Evolutionary conservation across 179 eudicot species (phyloP).

Genomic region (Silene coronaria): DNA sequence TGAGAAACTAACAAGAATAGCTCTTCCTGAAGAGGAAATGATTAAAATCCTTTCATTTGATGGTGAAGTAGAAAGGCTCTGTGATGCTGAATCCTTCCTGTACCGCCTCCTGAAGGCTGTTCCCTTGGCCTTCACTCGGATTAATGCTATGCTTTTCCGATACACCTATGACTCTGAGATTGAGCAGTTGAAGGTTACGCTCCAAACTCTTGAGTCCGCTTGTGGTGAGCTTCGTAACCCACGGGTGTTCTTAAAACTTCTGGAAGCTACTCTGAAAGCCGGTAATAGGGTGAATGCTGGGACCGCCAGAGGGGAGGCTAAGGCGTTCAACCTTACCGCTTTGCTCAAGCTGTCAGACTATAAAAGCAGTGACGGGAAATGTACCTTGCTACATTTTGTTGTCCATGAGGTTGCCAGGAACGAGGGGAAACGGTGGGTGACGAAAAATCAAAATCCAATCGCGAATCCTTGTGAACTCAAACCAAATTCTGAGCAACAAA

Average conservation of each 20-base stretch:
- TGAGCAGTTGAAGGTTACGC: conserved; percentile 36
- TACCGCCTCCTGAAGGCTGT: conserved; percentile 57
- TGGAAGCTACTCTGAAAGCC: conserved; percentile 81
- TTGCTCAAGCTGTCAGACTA: conserved; percentile 79
- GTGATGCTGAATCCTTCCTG: conserved; percentile 82
- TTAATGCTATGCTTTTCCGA: conserved; percentile 61
- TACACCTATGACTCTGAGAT: conserved; percentile 52
- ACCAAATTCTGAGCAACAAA: conserved; percentile 49
- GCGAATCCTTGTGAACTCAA: conserved; percentile 4
- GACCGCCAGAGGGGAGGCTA: conserved; percentile 78
- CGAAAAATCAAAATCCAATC: conserved; percentile 18
- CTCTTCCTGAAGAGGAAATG: conserved; percentile 62
- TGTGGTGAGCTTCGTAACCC: conserved; percentile 61
- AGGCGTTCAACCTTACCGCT: conserved; percentile 66
- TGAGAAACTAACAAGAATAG: conserved; percentile 58
- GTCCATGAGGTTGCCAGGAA: conserved; percentile 77
- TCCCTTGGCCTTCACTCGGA: conserved; percentile 66
- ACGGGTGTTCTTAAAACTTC: conserved; percentile 70
- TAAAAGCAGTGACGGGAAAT: conserved; percentile 78
- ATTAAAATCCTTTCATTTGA: conserved; percentile 45
- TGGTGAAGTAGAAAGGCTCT: conserved; percentile 55
- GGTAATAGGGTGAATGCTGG: conserved; percentile 89
- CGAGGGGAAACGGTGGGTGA: conserved; percentile 71
- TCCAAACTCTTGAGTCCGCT: conserved; percentile 53
- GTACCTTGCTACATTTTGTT: conserved; percentile 75